These are phyloP conservation scores for Ophiostoma sp. DNA, from an alignment of 2,329 filamentous ascomycete species.

Conservation along the genomic window DNA sequence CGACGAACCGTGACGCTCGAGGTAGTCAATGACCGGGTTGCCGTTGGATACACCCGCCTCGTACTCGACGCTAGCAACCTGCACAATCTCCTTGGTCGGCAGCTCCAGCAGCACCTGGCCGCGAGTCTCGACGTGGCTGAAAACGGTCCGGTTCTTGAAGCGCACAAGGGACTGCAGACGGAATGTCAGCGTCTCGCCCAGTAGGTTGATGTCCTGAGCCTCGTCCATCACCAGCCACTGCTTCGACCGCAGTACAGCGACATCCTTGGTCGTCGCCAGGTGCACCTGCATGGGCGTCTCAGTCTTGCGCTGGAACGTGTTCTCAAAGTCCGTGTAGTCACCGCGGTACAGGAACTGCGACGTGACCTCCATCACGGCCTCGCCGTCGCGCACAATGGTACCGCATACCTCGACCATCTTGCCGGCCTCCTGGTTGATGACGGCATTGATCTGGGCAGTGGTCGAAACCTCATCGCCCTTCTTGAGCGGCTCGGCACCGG, in stretches of 20 bases:
- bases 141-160: slow-evolving; percentile 92
- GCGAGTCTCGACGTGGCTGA: slow-evolving; percentile 83
- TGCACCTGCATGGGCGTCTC: slow-evolving; percentile 94
- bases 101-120: slow-evolving; percentile 92
- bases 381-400: slow-evolving; percentile 77
- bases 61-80: slow-evolving; percentile 96
- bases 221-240: slow-evolving; percentile 91
- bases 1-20: slow-evolving; percentile 81
- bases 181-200: slow-evolving; percentile 93
- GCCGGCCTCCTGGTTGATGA: slow-evolving; percentile 95
- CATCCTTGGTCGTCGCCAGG: slow-evolving; percentile 79
- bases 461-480: slow-evolving; percentile 91
- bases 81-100: slow-evolving; percentile 93
- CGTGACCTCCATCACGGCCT: slow-evolving; percentile 95
- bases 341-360: slow-evolving; percentile 98
- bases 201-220: slow-evolving; percentile 66
- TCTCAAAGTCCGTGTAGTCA: slow-evolving; percentile 86
- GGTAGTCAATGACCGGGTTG: slow-evolving; percentile 94
- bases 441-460: slow-evolving; percentile 91
- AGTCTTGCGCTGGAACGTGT: slow-evolving; percentile 96
- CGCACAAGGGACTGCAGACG: slow-evolving; percentile 84
- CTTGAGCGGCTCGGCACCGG: slow-evolving; percentile 88
- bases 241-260: slow-evolving; percentile 91
- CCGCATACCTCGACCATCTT: slow-evolving; percentile 99
- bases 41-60: slow-evolving; percentile 86